These are phyloP conservation scores for Rachicladosporium sp. DNA, from an alignment of 2,329 filamentous ascomycete species.

Conservation along the genomic window DNA sequence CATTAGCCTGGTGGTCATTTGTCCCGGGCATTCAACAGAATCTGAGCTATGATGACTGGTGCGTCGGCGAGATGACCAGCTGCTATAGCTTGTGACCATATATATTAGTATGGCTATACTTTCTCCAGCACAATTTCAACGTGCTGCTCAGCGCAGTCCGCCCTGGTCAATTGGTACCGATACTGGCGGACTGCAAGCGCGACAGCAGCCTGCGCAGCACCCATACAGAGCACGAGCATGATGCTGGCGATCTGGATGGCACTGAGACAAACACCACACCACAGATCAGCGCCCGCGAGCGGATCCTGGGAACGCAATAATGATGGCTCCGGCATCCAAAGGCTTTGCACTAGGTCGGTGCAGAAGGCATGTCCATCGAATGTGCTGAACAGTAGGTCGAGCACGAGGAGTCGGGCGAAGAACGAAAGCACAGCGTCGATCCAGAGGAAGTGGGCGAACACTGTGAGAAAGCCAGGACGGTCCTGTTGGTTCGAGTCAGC, in stretches of 20 bases:
- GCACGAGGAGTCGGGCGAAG: conserved; percentile 3
- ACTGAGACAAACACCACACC: conserved; percentile 3
- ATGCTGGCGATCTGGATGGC: conserved; percentile 3
- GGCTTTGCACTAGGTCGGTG: background rate
- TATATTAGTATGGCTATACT: background rate
- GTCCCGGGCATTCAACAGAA: too few relatives aligned
- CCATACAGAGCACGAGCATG: conserved; percentile 2
- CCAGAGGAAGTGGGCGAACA: conserved; percentile 3
- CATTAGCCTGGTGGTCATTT: too few relatives aligned
- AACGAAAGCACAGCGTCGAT: conserved; percentile 4
- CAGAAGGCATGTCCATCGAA: conserved; percentile 1
- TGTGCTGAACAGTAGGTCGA: conserved; percentile 5
- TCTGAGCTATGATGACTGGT: too few relatives aligned
- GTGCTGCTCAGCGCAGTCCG: background rate
- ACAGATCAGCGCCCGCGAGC: conserved; percentile 1
- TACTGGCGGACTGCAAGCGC: conserved; percentile 2
- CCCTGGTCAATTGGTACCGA: background rate
- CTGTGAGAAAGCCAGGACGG: too few relatives aligned
- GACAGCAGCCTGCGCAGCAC: conserved; percentile 4
- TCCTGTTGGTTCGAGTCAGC: too few relatives aligned
- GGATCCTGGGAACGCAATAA: conserved; percentile 1
- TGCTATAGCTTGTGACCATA: too few relatives aligned
- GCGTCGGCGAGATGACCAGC: too few relatives aligned
- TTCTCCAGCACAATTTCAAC: background rate
- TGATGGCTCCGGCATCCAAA: conserved; percentile 4